Conservation (phyloP, 208 protist genomes). For the Angomonas desouzai region DNA sequence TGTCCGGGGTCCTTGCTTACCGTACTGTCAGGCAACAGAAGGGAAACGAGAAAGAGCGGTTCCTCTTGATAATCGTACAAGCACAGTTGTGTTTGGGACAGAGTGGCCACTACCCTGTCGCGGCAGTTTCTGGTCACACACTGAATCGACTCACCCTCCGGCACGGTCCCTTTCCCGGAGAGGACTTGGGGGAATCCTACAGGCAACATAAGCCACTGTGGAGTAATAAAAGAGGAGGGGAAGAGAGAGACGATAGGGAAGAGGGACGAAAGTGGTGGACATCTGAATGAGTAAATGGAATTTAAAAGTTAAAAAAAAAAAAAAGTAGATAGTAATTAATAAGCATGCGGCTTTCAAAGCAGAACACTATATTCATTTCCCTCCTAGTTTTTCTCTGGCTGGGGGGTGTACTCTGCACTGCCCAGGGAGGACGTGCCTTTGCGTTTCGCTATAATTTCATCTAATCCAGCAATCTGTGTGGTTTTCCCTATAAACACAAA, state of each 20-base stretch:
- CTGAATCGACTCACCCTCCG: conserved; percentile 33
- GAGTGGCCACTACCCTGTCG: conserved; percentile 36
- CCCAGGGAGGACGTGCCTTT: conserved; percentile 38
- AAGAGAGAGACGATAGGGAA: neutral
- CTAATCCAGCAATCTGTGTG: conserved; percentile 51
- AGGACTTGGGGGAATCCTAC: neutral
- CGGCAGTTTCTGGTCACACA: conserved; percentile 31
- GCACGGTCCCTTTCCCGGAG: neutral
- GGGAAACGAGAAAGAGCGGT: conserved; percentile 35
- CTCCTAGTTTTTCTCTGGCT: conserved; percentile 19
- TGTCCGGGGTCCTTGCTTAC: conserved; percentile 44
- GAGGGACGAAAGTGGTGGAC: neutral
- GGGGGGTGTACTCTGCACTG: conserved; percentile 28
- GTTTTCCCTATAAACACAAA: conserved; percentile 73
- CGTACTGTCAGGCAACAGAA: conserved; percentile 30
- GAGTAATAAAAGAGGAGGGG: conserved; percentile 5
- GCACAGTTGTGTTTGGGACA: conserved; percentile 52
- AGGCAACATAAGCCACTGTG: neutral
- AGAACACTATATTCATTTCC: no score
- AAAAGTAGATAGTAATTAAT: conserved; percentile 1
- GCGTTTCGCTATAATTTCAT: conserved; percentile 60
- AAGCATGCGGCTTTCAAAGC: neutral
- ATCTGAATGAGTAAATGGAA: neutral
- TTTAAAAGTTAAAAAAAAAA: conserved; percentile 2
- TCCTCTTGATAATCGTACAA: conserved; percentile 43